Conservation (phyloP, 1,284 basidiomycete species). For the Heterobasidion irregulare region DNA sequence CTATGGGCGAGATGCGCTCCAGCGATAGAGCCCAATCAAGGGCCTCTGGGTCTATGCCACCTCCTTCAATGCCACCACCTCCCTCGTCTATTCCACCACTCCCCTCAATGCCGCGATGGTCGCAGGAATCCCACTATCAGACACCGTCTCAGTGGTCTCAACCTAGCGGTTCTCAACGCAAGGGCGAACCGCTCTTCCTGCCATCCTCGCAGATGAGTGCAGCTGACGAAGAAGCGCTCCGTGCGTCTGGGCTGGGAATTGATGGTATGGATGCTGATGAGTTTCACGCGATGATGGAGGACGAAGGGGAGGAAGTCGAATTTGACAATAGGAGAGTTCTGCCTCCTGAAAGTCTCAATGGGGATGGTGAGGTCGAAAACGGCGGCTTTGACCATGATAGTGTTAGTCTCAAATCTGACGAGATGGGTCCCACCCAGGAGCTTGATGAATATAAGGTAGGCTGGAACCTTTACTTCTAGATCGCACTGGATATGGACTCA, state of each 20-base stretch:
- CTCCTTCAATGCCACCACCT: constrained; percentile 6
- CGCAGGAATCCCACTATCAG: not conserved
- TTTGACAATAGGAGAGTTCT: constrained; percentile 19
- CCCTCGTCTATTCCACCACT: constrained; percentile 22
- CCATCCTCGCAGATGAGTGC: constrained; percentile 54
- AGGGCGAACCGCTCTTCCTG: constrained; percentile 52
- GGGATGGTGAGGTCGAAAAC: constrained; percentile 12
- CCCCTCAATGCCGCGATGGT: constrained; percentile 14
- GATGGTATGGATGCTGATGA: constrained; percentile 59
- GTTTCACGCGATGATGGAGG: constrained; percentile 54
- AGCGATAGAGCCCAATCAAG: not conserved
- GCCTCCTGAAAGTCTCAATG: constrained; percentile 5
- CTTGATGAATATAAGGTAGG: constrained; percentile 26
- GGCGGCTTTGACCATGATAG: constrained; percentile 18
- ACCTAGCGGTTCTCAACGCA: constrained; percentile 2
- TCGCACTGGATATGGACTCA: not conserved
- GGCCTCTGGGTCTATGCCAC: constrained; percentile 1
- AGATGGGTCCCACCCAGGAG: constrained; percentile 46
- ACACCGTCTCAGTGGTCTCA: not conserved
- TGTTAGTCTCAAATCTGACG: constrained; percentile 23
- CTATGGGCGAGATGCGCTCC: constrained; percentile 8
- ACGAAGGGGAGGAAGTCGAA: constrained; percentile 55
- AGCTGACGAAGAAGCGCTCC: constrained; percentile 39
- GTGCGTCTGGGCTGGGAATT: constrained; percentile 50
- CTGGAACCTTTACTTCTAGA: not conserved